Evolutionary conservation across 2,329 filamentous ascomycete species (phyloP), one percentile per base, ranked within the genome.

Genomic region (Ceratocystis smalleyi): DNA sequence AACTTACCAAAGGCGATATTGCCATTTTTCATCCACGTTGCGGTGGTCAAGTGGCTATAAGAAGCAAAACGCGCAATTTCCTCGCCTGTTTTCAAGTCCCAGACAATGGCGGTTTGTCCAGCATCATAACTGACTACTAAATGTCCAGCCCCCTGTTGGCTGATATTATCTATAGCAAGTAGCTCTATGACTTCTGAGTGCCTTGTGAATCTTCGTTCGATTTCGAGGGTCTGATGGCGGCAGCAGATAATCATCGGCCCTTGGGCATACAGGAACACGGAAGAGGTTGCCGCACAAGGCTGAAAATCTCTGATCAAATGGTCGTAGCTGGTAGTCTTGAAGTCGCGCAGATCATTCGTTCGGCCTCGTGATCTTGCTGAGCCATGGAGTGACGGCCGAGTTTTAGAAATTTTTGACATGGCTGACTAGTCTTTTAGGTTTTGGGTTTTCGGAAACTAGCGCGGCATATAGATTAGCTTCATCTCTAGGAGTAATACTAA

Each of bases 21-120:
- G 64, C 94, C 94, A 75, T 96, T 96, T 55, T 87, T 83, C 91
- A 99, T 96, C 90, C 94, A 99, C 12, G 88, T 81, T 45, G 91
- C 92, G 35, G 89, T 86, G 24, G 85, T 86, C 68, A 97, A 81
- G 69, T 88, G 83, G 71, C 95, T 90, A 71, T 95, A 96, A 0
- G 91, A 94, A 27, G 87, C 86, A 76, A 97, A 97, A n/a, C 91
- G 83, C 47, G 92, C 86, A 66, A 96, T 82, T 74, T 96, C 91
- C 66, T 91, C 85, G 60, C 94, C 94, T 0, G 90, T 95, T 76
- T 95, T 84, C 67, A 96, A 80, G 75, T 99, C 92, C 94, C 94
- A 99, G 6, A 97, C 89, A 71, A 97, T 96, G 3, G 91, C 90
- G 0, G 89, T 96, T 74, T 92, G 89, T 45, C 89, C 87, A 19